A percentile compares a stretch with the other conserved stretches of the same genome.
Evolutionary conservation across 768 basidiomycete species (phyloP).

Genomic region (Leccinum aurantiacum): DNA sequence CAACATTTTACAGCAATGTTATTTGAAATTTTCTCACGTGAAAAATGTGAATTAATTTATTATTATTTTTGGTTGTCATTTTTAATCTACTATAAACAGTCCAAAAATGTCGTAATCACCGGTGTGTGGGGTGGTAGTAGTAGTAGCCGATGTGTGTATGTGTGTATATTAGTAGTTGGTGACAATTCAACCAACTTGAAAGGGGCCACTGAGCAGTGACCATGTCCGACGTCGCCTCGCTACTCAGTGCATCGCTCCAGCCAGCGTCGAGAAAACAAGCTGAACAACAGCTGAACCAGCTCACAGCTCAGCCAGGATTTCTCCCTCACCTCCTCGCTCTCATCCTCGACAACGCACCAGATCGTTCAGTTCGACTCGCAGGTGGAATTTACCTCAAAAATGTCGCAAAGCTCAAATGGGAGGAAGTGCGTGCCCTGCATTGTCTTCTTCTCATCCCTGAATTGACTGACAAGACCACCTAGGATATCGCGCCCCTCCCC

Average conservation of each 20-base stretch:
- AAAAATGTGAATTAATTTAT: no score
- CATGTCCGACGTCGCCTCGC: constrained; percentile 68
- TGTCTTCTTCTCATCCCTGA: neutral
- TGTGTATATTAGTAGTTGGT: constrained; percentile 1
- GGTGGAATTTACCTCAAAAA: constrained; percentile 94
- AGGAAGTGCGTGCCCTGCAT: constrained; percentile 57
- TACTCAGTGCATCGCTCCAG: constrained; percentile 71
- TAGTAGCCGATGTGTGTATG: neutral
- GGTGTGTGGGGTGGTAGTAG: no score
- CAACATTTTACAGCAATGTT: no score
- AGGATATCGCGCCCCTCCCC: constrained; percentile 74
- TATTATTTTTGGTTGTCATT: no score
- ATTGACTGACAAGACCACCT: neutral
- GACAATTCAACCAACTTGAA: constrained; percentile 12
- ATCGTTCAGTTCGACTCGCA: constrained; percentile 74
- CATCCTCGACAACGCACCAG: constrained; percentile 61
- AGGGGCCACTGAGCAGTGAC: constrained; percentile 23
- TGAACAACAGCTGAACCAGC: constrained; percentile 67
- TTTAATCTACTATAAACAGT: no score
- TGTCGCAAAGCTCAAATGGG: constrained; percentile 83
- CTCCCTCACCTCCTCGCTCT: constrained; percentile 75
- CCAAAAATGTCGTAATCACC: no score
- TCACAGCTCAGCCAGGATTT: constrained; percentile 77
- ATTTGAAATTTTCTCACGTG: no score
- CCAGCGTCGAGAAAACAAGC: constrained; percentile 75